Base-by-base conservation (phyloP, 2,329 filamentous ascomycete genomes). In the Fusarium solani-melongenae region DNA sequence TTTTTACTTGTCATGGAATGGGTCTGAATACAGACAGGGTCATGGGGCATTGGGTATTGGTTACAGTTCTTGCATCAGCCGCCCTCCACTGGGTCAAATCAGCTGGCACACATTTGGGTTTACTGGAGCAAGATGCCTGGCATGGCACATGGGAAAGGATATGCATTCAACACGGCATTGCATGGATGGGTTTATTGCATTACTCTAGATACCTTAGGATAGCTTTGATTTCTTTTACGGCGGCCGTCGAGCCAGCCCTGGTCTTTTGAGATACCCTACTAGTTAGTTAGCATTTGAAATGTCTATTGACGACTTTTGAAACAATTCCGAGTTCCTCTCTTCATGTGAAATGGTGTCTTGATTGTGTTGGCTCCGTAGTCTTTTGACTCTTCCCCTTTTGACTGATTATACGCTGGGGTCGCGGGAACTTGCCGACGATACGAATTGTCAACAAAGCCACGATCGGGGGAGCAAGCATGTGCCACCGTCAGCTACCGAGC, bases 201-300 rank as follows among this genome's bases (percentile, higher is more conserved):
- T 49, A 46, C 8, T 61, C 63, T 73, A 75, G 72, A 75, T 75
- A 75, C 72, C 70, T 75, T 75, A 73, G 72, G 72, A 74, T 75
- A 75, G 72, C 63, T 49, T 64, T 64, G 27, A 9, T 49, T 58
- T 49, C 41, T 57, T 46, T 22, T 44, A 36, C 9, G 67, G 67
- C 66, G 70, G 72, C 70, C 53, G 49, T 62, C 36, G 63, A 51
- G 70, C 64, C 62, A 41, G 72, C 72, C 65, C 53, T 72, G 72
- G 72, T 64, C 29, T 70, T 75, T 72, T 68, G 41, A 75, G 72
- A 75, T 75, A 75, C 72, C 72, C 72, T 57, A 56, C 61, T 72
- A 74, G 67, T 64, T 27, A 44, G 34, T 70, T 70, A 72, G 59
- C 69, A 74, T 64, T 44, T 60, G 55, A 64, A 69, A 60, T 63